Base-by-base conservation (phyloP, 2,329 filamentous ascomycete species). In the Aspergillus flavus region DNA sequence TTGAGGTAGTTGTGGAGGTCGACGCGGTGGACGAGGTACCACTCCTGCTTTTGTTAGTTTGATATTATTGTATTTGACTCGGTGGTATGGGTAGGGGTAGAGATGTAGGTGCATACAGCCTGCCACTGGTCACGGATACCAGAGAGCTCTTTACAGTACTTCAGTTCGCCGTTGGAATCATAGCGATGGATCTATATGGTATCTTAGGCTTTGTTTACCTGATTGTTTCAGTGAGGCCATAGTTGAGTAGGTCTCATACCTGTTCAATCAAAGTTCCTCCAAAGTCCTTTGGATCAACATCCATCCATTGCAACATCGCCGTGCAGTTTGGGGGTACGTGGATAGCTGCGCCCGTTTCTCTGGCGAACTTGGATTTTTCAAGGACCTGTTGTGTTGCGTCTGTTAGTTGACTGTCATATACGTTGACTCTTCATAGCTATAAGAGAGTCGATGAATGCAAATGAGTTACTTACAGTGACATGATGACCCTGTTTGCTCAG, bases 1-100 rank as follows among this genome's bases (percentile, higher is more conserved):
- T 76, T 76, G 3, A 81, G 66, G 23, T 74, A 67, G 30, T 74
- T 75, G 63, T 82, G 80, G 50, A 82, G 67, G 62, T 81, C 80
- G 28, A 80, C 76, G n/a, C 80, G 73, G 63, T 82, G 79, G 12
- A 76, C 73, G 2, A 78, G 70, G 43, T 73, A 75, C 64, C 69
- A 74, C 61, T 71, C 72, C 72, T 74, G 19, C 6, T 1, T 14
- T 23, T 36, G 30, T 21, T 36, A 36, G 28, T 19, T 36, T 36
- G 19, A 3, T n/a, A 26, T 19, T 6, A 10, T 32, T 2, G 10
- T 16, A 9, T 23, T 52, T 26, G 26, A 11, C 19, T 11, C 21
- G 34, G 12, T 21, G 0, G 7, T 23, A 5, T 9, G 12, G 12
- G 14, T 34, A 14, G 16, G 36, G 53, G 26, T 14, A 10, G 1